These are phyloP conservation scores for Tephrocybe sp. DNA, from an alignment of 768 basidiomycete species.

Conservation along the genomic window DNA sequence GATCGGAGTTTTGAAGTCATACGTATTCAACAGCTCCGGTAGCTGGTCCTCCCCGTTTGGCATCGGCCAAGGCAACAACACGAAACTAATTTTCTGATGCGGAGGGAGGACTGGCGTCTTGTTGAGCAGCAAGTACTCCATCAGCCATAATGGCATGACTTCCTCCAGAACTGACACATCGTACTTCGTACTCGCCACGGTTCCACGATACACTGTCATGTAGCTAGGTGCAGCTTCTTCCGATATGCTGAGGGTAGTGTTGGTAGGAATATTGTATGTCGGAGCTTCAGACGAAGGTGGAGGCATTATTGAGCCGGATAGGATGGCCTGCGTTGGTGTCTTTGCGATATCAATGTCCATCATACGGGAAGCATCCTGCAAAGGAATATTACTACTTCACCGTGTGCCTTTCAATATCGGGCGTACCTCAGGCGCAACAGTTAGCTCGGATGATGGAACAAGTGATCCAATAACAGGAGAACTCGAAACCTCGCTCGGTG, in stretches of 20 bases:
- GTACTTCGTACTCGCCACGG: constrained; percentile 49
- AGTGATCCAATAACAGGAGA: constrained; percentile 23
- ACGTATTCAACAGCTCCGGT: constrained; percentile 87
- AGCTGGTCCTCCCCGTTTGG: constrained; percentile 61
- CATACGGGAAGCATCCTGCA: constrained; percentile 16
- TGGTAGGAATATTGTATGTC: constrained; percentile 52
- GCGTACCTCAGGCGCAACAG: constrained; percentile 22
- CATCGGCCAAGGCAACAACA: constrained; percentile 74
- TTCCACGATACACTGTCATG: constrained; percentile 75
- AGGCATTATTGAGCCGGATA: constrained; percentile 59
- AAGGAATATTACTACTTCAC: not conserved
- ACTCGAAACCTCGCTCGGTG: constrained; percentile 31
- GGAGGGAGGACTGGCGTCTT: constrained; percentile 51
- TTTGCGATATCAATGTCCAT: constrained; percentile 31
- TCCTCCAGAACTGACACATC: constrained; percentile 61
- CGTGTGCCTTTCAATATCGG: too few species aligned
- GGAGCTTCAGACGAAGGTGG: constrained; percentile 77
- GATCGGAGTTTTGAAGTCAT: constrained; percentile 28
- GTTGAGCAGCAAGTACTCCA: constrained; percentile 81
- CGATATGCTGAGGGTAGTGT: constrained; percentile 72
- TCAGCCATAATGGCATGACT: constrained; percentile 82
- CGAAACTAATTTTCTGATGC: constrained; percentile 81
- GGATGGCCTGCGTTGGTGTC: constrained; percentile 53
- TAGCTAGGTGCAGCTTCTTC: constrained; percentile 80
- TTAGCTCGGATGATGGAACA: constrained; percentile 25